phyloP scores from a whole-genome alignment of 2,329 filamentous ascomycete genomes.

The Microdochium paspali region DNA sequence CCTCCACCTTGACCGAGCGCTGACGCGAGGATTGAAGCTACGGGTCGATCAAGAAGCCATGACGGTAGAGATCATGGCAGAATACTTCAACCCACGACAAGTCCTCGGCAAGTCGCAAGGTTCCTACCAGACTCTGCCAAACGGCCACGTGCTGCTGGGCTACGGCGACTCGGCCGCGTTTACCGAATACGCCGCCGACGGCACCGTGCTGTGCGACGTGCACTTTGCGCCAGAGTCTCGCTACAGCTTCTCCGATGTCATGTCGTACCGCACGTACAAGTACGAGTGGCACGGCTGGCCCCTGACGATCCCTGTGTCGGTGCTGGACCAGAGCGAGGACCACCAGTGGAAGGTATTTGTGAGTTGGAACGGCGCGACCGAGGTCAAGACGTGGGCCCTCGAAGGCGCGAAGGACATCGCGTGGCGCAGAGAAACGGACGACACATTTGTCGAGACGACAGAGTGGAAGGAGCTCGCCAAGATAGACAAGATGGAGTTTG shows the following conservation, averaged over 20 bases:
- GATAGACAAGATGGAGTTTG: constrained; percentile 24
- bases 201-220: constrained; percentile 11
- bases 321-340: constrained; percentile 10
- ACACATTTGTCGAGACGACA: constrained; percentile 1
- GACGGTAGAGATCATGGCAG: constrained; percentile 22
- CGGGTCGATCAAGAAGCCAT: constrained; percentile 22
- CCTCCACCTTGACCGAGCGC: constrained; percentile 15
- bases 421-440: constrained; percentile 12
- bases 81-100: constrained; percentile 26
- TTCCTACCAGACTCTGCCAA: constrained; percentile 30
- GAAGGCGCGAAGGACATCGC: constrained; percentile 20
- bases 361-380: constrained; percentile 26
- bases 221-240: constrained; percentile 11
- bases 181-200: constrained; percentile 15
- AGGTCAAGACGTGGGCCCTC: constrained; percentile 25
- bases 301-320: constrained; percentile 6
- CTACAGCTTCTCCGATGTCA: constrained; percentile 9
- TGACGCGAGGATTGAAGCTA: constrained; percentile 19
- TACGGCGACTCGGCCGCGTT: constrained; percentile 24
- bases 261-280: constrained; percentile 19
- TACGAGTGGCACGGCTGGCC: constrained; percentile 15
- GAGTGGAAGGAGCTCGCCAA: constrained; percentile 12
- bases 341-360: constrained; percentile 21
- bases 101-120: constrained; percentile 31
- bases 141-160: constrained; percentile 31